Conservation (phyloP, 441 rosid genomes). For the Raphanus hybrid region DNA sequence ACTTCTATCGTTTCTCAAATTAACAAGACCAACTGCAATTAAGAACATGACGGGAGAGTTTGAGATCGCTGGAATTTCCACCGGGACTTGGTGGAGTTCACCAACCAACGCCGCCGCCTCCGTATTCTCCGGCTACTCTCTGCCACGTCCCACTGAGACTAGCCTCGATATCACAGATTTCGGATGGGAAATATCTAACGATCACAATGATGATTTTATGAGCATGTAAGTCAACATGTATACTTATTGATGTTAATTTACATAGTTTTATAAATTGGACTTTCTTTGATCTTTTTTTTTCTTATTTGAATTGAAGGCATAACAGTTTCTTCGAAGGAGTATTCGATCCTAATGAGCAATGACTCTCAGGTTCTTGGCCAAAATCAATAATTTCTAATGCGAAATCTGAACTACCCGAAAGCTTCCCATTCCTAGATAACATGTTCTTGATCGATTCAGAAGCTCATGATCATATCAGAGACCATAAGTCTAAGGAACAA, state of each 20-base stretch:
- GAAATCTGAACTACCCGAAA: slow-evolving; percentile 32
- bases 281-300: not conserved
- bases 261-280: not conserved
- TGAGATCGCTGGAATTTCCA: slow-evolving; percentile 63
- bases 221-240: slow-evolving; percentile 30
- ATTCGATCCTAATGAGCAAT: slow-evolving; percentile 35
- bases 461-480: slow-evolving; percentile 32
- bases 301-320: slow-evolving; percentile 21
- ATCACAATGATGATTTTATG: slow-evolving; percentile 40
- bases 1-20: slow-evolving; percentile 19
- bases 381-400: slow-evolving; percentile 10
- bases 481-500: slow-evolving; percentile 25
- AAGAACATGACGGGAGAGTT: slow-evolving; percentile 72
- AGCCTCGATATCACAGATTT: slow-evolving; percentile 31
- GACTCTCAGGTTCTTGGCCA: slow-evolving; percentile 31
- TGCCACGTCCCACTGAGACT: slow-evolving; percentile 37
- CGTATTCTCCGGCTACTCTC: slow-evolving; percentile 46
- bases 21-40: slow-evolving; percentile 10
- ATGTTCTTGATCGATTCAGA: slow-evolving; percentile 38
- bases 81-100: slow-evolving; percentile 74
- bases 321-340: slow-evolving; percentile 39
- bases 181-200: slow-evolving; percentile 23
- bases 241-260: not conserved
- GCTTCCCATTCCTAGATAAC: slow-evolving; percentile 33
- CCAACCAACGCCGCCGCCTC: not conserved